Percentiles rank a stretch among this genome's conserved stretches.
Conservation (phyloP, 805 yeast genomes). For the Hanseniaspora pseudoguilliermondii region DNA sequence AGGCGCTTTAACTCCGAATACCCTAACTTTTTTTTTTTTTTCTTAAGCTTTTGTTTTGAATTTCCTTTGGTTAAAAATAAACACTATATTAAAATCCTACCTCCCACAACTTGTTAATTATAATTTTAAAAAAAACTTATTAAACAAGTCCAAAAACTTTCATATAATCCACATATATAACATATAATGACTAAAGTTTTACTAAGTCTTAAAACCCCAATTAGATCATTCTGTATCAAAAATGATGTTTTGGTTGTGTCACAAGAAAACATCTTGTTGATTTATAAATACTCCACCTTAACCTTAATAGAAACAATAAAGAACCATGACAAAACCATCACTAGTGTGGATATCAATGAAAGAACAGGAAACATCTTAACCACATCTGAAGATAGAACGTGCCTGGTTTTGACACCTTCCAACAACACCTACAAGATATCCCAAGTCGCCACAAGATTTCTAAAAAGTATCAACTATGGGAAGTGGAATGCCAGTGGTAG, state of each 20-base stretch:
- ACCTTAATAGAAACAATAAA: constrained; percentile 48
- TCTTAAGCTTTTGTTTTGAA: too few relatives aligned
- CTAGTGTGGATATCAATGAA: constrained; percentile 81
- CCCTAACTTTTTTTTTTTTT: too few relatives aligned
- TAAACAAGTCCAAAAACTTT: too few relatives aligned
- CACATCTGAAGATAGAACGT: constrained; percentile 95
- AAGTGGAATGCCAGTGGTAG: constrained; percentile 91
- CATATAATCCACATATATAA: too few relatives aligned
- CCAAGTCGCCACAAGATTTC: constrained; percentile 79
- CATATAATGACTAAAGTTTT: background rate
- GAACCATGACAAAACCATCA: constrained; percentile 87
- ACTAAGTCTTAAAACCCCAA: constrained; percentile 1
- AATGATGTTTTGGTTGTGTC: constrained; percentile 62
- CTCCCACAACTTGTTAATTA: too few relatives aligned
- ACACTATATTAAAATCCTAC: too few relatives aligned
- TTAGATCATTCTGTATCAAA: constrained; percentile 26
- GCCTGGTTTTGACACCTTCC: constrained; percentile 84
- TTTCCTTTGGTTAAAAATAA: too few relatives aligned
- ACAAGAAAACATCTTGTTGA: constrained; percentile 60
- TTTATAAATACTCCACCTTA: constrained; percentile 42
- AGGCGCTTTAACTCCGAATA: too few relatives aligned
- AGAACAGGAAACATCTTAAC: constrained; percentile 80
- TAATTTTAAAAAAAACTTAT: too few relatives aligned
- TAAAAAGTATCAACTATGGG: constrained; percentile 88
- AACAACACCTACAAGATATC: constrained; percentile 69